Evolutionary conservation across 768 basidiomycete genomes (phyloP).

Genomic region (Leccinum obscurum): DNA sequence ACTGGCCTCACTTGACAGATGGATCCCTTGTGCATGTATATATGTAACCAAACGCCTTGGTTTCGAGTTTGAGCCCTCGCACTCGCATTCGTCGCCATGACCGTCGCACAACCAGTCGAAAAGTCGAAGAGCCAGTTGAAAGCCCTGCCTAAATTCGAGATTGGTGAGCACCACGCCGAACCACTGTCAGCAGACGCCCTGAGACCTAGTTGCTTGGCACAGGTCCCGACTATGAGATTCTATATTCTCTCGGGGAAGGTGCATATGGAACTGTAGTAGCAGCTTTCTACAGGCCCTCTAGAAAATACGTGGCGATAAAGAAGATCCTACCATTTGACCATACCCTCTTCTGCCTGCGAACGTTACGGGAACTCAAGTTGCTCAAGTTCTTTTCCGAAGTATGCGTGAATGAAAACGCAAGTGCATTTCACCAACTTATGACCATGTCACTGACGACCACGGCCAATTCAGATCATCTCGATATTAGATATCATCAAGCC

Average conservation of each 20-base stretch:
- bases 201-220: slow-evolving; percentile 11
- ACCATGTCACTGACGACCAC: slow-evolving; percentile 5
- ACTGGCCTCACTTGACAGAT: not conserved
- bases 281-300: slow-evolving; percentile 79
- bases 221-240: slow-evolving; percentile 74
- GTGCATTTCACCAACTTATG: slow-evolving; percentile 13
- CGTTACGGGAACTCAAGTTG: slow-evolving; percentile 88
- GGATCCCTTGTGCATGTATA: not conserved
- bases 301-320: slow-evolving; percentile 91
- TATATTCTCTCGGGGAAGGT: slow-evolving; percentile 79
- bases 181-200: not conserved
- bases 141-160: slow-evolving; percentile 72
- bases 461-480: slow-evolving; percentile 70
- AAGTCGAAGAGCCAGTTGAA: slow-evolving; percentile 49
- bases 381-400: slow-evolving; percentile 81
- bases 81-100: slow-evolving; percentile 2
- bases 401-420: slow-evolving; percentile 79
- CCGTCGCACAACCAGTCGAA: slow-evolving; percentile 7
- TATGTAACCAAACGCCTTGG: slow-evolving; percentile 1
- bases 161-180: slow-evolving; percentile 43
- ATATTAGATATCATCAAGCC: slow-evolving; percentile 92
- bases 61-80: not conserved
- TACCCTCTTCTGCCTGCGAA: slow-evolving; percentile 86
- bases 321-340: slow-evolving; percentile 95
- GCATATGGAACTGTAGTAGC: slow-evolving; percentile 91